Evolutionary conservation across 73 alveolate species (phyloP).

Genomic region (Tetrahymena malaccensis): DNA sequence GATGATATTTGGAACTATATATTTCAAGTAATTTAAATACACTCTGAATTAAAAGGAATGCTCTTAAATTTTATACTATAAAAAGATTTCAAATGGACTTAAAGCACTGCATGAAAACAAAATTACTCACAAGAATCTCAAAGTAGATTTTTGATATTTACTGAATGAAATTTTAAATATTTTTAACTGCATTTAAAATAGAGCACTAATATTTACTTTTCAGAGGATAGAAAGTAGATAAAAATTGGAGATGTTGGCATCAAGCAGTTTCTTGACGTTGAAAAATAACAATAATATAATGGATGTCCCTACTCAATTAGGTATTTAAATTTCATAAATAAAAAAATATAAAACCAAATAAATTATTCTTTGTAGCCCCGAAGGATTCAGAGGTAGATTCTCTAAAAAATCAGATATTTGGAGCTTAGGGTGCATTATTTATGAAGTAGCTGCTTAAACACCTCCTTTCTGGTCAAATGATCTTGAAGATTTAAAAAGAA

Average conservation of each 20-base stretch:
- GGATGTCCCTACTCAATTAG: not conserved
- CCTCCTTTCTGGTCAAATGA: slow-evolving; percentile 82
- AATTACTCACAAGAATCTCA: slow-evolving; percentile 32
- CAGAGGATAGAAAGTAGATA: not conserved
- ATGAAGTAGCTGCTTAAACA: slow-evolving; percentile 76
- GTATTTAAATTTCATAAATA: not conserved
- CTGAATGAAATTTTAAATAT: not conserved
- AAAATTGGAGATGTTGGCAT: not conserved
- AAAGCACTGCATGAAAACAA: slow-evolving; percentile 26
- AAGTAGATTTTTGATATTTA: slow-evolving; percentile 25
- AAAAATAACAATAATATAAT: not conserved
- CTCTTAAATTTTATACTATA: not conserved
- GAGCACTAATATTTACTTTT: not conserved
- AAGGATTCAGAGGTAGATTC: slow-evolving; percentile 47
- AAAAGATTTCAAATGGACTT: slow-evolving; percentile 23
- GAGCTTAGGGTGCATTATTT: slow-evolving; percentile 90
- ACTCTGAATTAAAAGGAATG: not conserved
- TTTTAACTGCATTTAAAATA: not conserved
- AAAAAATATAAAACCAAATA: not conserved
- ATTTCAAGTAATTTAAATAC: not conserved
- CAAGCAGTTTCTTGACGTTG: not conserved
- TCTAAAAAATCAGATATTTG: slow-evolving; percentile 87
- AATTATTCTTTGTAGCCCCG: not conserved
- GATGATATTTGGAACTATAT: not conserved
- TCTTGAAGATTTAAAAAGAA: not conserved